These are phyloP conservation scores for Raddia guianensis DNA, from an alignment of 176 grass and related monocot genomes.

Conservation along the genomic window DNA sequence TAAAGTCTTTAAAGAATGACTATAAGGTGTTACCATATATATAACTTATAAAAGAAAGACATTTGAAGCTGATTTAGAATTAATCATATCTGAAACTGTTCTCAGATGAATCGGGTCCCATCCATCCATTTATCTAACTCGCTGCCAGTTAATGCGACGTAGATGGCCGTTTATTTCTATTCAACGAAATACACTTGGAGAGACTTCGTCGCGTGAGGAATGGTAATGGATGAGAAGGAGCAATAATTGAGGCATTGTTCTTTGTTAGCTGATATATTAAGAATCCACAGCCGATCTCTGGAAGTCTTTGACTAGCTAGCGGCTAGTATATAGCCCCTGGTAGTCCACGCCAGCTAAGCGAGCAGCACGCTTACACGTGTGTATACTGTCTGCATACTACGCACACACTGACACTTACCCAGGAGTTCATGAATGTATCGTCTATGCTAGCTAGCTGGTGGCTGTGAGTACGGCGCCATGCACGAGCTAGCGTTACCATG, in stretches of 20 bases:
- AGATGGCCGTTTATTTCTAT: conserved; percentile 19
- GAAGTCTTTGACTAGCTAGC: not conserved
- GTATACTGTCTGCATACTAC: not conserved
- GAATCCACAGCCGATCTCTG: not conserved
- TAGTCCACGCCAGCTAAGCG: not conserved
- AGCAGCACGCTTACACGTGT: not conserved
- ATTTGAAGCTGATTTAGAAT: too few species aligned
- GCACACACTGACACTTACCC: not conserved
- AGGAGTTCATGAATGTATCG: not conserved
- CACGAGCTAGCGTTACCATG: not conserved
- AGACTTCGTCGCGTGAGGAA: not conserved
- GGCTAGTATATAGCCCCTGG: not conserved
- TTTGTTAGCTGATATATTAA: not conserved
- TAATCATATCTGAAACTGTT: not conserved
- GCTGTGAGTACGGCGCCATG: not conserved
- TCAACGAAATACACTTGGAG: not conserved
- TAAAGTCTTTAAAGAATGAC: too few species aligned
- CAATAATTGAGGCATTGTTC: not conserved
- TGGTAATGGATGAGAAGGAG: not conserved
- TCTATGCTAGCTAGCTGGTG: not conserved
- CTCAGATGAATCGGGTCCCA: not conserved
- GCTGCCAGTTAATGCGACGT: not conserved
- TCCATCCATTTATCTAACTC: not conserved
- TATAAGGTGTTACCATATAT: too few species aligned
- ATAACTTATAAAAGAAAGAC: too few species aligned